phyloP scores from a whole-genome alignment of 2,329 filamentous ascomycete genomes.

The Diaporthe caulivora region DNA sequence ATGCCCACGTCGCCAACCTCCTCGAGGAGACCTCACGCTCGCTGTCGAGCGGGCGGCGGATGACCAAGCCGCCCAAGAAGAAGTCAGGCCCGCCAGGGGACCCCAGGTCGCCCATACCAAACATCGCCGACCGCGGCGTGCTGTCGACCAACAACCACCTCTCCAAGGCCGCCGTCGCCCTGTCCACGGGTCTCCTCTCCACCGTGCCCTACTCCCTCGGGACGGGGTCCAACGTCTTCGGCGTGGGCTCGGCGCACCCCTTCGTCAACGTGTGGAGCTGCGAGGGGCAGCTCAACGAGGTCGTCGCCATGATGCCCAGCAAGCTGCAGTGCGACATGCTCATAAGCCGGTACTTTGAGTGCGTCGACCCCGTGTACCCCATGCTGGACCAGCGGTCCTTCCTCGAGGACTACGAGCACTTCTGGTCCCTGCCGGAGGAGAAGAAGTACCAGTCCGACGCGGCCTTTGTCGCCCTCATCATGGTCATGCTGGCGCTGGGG shows the following conservation, averaged over 20 bases:
- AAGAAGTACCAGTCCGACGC: constrained; percentile 75
- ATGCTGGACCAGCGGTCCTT: constrained; percentile 83
- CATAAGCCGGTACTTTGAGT: constrained; percentile 73
- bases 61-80: constrained; percentile 70
- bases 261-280: constrained; percentile 91
- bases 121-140: constrained; percentile 67
- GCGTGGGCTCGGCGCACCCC: constrained; percentile 82
- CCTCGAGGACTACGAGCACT: constrained; percentile 82
- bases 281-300: constrained; percentile 79
- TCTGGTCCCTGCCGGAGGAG: constrained; percentile 72
- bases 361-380: constrained; percentile 84
- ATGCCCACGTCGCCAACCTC: constrained; percentile 81
- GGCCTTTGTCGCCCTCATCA: constrained; percentile 78
- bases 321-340: constrained; percentile 82
- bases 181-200: constrained; percentile 74
- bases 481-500: constrained; percentile 82
- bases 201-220: constrained; percentile 79
- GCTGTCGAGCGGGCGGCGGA: constrained; percentile 64
- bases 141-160: constrained; percentile 56
- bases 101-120: constrained; percentile 60
- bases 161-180: constrained; percentile 64
- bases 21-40: constrained; percentile 76
- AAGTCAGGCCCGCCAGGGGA: constrained; percentile 52
- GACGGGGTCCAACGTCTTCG: constrained; percentile 82
- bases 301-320: constrained; percentile 80